phyloP scores from a whole-genome alignment of 2,329 filamentous ascomycete species.

The Alternaria incomplexa region DNA sequence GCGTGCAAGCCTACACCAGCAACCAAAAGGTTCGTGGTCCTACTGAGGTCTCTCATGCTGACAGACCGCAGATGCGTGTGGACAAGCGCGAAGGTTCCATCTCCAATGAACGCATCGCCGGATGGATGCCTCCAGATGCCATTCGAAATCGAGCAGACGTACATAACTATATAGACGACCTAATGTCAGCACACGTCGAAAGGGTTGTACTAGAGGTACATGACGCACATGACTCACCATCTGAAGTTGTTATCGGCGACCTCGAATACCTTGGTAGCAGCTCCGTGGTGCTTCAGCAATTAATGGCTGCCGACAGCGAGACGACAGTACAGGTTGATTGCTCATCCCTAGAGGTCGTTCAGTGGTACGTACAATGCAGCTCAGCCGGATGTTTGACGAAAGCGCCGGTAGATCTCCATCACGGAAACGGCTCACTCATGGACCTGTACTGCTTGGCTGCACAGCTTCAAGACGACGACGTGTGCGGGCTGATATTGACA shows the following conservation, averaged over 20 bases:
- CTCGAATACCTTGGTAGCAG: background rate
- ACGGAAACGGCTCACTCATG: background rate
- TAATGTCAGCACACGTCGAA: background rate
- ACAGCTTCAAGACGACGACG: conserved; percentile 1
- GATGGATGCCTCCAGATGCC: conserved; percentile 9
- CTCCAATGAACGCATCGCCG: background rate
- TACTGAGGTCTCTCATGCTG: background rate
- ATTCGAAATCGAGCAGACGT: conserved; percentile 10
- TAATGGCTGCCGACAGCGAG: background rate
- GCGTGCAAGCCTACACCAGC: background rate
- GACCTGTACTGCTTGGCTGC: conserved; percentile 4
- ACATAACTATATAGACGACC: background rate
- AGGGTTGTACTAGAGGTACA: background rate
- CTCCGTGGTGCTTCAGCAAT: background rate
- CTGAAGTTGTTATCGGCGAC: background rate
- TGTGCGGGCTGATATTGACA: background rate
- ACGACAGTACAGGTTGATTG: background rate
- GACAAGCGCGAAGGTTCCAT: background rate
- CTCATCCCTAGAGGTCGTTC: background rate
- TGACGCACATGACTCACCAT: background rate
- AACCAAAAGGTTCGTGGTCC: background rate
- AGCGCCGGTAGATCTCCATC: background rate
- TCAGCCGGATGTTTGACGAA: background rate
- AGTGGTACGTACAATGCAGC: background rate
- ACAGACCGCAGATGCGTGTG: background rate